Evolutionary conservation across 1,139 yeast genomes (phyloP).

Genomic region (Scheffersomyces cryptocercus): DNA sequence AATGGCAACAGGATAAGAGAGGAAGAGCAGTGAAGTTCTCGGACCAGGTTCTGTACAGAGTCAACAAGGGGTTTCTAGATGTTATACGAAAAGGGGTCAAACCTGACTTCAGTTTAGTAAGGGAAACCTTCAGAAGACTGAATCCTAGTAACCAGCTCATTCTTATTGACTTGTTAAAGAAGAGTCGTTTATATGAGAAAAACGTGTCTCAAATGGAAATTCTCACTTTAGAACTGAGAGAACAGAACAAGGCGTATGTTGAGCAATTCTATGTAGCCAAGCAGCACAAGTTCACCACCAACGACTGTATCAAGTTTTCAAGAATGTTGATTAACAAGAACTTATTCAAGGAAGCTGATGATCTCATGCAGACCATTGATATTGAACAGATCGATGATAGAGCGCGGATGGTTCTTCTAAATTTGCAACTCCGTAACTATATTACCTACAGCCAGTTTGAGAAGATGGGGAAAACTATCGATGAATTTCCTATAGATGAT

Average conservation of each 20-base stretch:
- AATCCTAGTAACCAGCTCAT: slow-evolving; percentile 19
- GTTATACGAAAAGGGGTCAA: slow-evolving; percentile 34
- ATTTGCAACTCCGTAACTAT: slow-evolving; percentile 23
- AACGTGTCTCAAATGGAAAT: slow-evolving; percentile 21
- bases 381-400: slow-evolving; percentile 26
- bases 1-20: slow-evolving; percentile 14
- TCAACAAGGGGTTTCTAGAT: slow-evolving; percentile 36
- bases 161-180: slow-evolving; percentile 21
- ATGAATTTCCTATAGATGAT: slow-evolving; percentile 32
- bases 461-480: slow-evolving; percentile 20
- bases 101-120: slow-evolving; percentile 35
- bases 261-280: slow-evolving; percentile 5
- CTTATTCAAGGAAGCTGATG: slow-evolving; percentile 24
- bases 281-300: slow-evolving; percentile 11
- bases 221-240: slow-evolving; percentile 18
- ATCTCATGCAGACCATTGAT: slow-evolving; percentile 24
- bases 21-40: slow-evolving; percentile 15
- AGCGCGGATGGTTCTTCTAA: slow-evolving; percentile 25
- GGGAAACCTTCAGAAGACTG: slow-evolving; percentile 33
- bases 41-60: slow-evolving; percentile 34
- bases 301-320: slow-evolving; percentile 32
- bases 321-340: slow-evolving; percentile 33
- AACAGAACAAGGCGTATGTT: slow-evolving; percentile 10
- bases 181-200: slow-evolving; percentile 18
- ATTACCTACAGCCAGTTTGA: slow-evolving; percentile 20